A percentile compares a stretch with the other conserved stretches of the same genome.
These are phyloP conservation scores for Penicillium arizonense DNA, from an alignment of 495 filamentous ascomycete genomes.

Conservation along the genomic window DNA sequence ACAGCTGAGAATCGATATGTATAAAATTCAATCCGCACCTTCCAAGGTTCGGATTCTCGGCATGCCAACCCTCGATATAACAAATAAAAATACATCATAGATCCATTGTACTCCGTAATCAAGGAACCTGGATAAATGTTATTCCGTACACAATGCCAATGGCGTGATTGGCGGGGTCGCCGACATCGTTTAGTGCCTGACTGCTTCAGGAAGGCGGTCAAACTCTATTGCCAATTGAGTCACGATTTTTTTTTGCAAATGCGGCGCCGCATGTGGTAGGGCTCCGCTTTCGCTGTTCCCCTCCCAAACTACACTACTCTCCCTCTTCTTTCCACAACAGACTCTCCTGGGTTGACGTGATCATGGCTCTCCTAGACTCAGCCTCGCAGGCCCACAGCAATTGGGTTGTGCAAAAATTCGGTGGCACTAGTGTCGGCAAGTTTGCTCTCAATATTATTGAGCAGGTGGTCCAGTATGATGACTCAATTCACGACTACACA, in stretches of 20 bases:
- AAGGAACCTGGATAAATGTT: too few species aligned
- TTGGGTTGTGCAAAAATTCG: constrained; percentile 87
- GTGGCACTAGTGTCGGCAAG: constrained; percentile 73
- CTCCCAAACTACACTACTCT: not conserved
- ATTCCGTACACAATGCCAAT: not conserved
- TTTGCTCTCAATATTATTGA: constrained; percentile 68
- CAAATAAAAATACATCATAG: too few species aligned
- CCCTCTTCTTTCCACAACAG: not conserved
- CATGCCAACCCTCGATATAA: too few species aligned
- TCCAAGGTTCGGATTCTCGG: too few species aligned
- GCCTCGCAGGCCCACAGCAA: constrained; percentile 25
- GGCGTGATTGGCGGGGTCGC: constrained; percentile 6
- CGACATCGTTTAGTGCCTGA: constrained; percentile 8
- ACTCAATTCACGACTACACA: not conserved
- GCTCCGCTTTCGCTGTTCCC: constrained; percentile 10
- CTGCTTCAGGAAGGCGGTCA: not conserved
- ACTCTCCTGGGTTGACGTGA: constrained; percentile 8
- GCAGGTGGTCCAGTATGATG: constrained; percentile 66
- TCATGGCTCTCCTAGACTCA: constrained; percentile 22
- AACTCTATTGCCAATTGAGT: constrained; percentile 7
- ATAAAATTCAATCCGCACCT: too few species aligned
- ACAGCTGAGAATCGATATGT: too few species aligned
- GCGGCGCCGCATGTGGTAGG: not conserved
- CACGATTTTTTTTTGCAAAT: not conserved
- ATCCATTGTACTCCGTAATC: too few species aligned